phyloP scores from a whole-genome alignment of 75 land plant species.

The Pinus albicaulis region DNA sequence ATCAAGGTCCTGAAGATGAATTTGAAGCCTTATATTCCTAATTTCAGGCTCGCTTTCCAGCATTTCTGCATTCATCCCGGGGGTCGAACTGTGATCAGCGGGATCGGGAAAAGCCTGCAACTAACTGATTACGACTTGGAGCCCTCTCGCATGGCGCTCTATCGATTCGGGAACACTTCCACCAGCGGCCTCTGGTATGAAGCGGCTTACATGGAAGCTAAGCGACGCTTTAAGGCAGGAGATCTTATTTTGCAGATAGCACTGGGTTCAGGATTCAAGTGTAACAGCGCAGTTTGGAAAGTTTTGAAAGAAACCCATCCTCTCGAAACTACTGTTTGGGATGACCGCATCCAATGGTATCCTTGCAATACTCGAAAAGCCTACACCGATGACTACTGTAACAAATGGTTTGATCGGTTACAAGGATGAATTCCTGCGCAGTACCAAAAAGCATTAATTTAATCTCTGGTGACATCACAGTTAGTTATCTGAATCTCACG shows the following conservation, averaged over 20 bases:
- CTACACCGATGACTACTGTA: too few relatives aligned
- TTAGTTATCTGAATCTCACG: too few relatives aligned
- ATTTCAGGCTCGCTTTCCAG: constrained; percentile 44
- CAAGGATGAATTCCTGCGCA: too few relatives aligned
- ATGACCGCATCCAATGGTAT: background rate
- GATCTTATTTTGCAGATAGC: constrained; percentile 59
- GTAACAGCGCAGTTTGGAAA: constrained; percentile 58
- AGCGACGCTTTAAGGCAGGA: constrained; percentile 35
- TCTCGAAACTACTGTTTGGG: background rate
- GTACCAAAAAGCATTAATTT: too few relatives aligned
- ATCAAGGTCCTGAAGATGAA: constrained; percentile 24
- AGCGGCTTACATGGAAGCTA: constrained; percentile 54
- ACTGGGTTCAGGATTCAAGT: constrained; percentile 65
- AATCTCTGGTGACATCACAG: too few relatives aligned
- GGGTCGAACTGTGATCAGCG: constrained; percentile 39
- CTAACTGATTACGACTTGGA: constrained; percentile 39
- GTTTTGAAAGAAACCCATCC: constrained; percentile 15
- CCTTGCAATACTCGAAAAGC: background rate
- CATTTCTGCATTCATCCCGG: constrained; percentile 38
- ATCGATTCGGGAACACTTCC: constrained; percentile 59
- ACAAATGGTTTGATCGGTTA: too few relatives aligned
- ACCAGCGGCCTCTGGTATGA: constrained; percentile 60
- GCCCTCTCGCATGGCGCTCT: constrained; percentile 46
- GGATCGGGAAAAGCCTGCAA: constrained; percentile 43
- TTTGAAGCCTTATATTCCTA: constrained; percentile 52